phyloP scores from a whole-genome alignment of 2,329 filamentous ascomycete genomes.

The Phaeosphaeriaceae sp. region DNA sequence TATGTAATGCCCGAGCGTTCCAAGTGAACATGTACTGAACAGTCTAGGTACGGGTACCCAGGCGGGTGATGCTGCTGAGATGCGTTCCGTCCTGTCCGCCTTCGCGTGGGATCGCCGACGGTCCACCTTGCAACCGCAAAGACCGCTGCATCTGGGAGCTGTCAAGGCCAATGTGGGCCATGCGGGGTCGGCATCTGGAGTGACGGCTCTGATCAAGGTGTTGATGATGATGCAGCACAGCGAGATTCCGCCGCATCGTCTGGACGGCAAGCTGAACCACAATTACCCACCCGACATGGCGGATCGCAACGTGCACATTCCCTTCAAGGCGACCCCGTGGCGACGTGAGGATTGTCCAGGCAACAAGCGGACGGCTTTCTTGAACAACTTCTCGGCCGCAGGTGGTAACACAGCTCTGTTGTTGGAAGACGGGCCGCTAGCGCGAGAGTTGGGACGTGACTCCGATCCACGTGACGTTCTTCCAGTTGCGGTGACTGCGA shows the following conservation, averaged over 20 bases:
- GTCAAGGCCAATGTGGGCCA: conserved; percentile 48
- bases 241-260: conserved; percentile 22
- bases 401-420: conserved; percentile 46
- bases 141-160: conserved; percentile 33
- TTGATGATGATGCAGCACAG: conserved; percentile 38
- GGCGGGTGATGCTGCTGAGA: conserved; percentile 35
- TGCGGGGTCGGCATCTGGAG: conserved; percentile 42
- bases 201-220: conserved; percentile 41
- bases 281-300: conserved; percentile 66
- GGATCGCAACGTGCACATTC: conserved; percentile 64
- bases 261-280: conserved; percentile 65
- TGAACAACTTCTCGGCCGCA: conserved; percentile 50
- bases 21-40: no score
- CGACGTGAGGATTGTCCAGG: conserved; percentile 19
- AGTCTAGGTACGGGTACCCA: no score
- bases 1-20: no score
- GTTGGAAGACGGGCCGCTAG: conserved; percentile 25
- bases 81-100: conserved; percentile 22
- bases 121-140: background rate
- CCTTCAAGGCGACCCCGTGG: conserved; percentile 9
- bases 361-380: conserved; percentile 18
- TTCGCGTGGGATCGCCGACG: conserved; percentile 9
- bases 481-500: conserved; percentile 19
- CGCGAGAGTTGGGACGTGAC: background rate
- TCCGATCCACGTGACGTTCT: conserved; percentile 17